Evolutionary conservation across 495 filamentous ascomycete species (phyloP).

Genomic region (Tuber borchii): DNA sequence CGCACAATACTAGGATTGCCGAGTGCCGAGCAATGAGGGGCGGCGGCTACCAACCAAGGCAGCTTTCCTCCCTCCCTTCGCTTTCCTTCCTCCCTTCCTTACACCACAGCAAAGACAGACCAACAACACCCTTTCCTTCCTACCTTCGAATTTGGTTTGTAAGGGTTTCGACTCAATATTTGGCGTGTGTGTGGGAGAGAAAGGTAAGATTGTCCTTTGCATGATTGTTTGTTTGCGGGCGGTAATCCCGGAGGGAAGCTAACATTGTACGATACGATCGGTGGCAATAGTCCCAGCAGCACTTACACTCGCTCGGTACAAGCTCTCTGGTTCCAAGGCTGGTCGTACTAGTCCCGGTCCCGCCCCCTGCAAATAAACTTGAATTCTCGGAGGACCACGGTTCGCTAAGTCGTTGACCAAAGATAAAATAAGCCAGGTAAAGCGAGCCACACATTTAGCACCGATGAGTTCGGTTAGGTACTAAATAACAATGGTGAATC

Average conservation of each 20-base stretch:
- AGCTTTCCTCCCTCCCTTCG: background rate
- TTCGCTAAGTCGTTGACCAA: background rate
- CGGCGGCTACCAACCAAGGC: background rate
- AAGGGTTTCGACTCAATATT: background rate
- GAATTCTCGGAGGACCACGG: background rate
- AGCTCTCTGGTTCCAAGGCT: background rate
- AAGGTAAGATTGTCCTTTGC: background rate
- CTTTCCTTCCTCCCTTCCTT: background rate
- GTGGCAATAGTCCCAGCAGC: background rate
- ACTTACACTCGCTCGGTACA: background rate
- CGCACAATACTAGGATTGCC: background rate
- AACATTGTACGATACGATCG: background rate
- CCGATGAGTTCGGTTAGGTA: background rate
- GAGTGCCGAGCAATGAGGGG: background rate
- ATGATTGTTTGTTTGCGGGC: background rate
- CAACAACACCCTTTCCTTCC: background rate
- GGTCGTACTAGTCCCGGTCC: background rate
- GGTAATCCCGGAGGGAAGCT: background rate
- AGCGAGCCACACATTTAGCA: background rate
- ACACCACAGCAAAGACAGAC: background rate
- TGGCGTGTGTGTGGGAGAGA: background rate
- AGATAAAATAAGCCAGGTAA: background rate
- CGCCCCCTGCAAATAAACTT: background rate
- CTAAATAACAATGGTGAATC: background rate
- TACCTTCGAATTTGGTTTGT: background rate